Evolutionary conservation across 345 rosid species (phyloP), one percentile per base, ranked within the genome.

Genomic region (Turnera subulata): DNA sequence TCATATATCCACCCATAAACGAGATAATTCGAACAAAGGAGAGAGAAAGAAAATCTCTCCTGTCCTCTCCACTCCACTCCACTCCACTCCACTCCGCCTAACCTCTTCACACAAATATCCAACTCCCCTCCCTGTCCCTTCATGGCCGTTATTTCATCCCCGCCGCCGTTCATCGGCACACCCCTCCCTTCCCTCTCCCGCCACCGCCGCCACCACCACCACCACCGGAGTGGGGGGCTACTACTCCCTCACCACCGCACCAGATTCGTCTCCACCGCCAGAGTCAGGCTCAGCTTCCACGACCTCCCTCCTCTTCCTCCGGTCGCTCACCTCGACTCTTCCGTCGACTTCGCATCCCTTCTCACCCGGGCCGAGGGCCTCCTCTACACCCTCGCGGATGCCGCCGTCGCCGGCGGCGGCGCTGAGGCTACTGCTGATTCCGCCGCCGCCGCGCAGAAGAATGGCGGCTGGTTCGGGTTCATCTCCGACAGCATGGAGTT

Each of bases 111-210:
- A 58, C 44, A 52, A 45, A 43, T 67, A 66, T 46, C 56, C 48
- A 37, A 64, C 62, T 13, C 46, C 42, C 51, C 13, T 40, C 12
- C 29, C 49, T 18, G 4, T 43, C 46, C 14, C 53, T 37, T 70
- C 77, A 92, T 89, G 99, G 94, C 96, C 80, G 85, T 89, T 32
- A 81, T 93, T 72, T 89, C 94, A 55, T 85, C 94, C 53, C 83
- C 89, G 13, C 83, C 95, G 8, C 66, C 86, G 23, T 85, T 93
- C 86, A 49, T 83, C 64, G 88, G 88, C 37, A 54, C 80, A 2
- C 73, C 83, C 6, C 75, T 83, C 11, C 80, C 78, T 11, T 73
- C 78, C 0, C 55, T 62, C 11, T 65, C 76, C 68, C 80, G 85
- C 69, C 83, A 69, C 54, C 80, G 81, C 50, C 39, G 67, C 63